Evolutionary conservation across 2,329 filamentous ascomycete species (phyloP), one percentile per base, ranked within the genome.

Genomic region (Claviceps cyperi): DNA sequence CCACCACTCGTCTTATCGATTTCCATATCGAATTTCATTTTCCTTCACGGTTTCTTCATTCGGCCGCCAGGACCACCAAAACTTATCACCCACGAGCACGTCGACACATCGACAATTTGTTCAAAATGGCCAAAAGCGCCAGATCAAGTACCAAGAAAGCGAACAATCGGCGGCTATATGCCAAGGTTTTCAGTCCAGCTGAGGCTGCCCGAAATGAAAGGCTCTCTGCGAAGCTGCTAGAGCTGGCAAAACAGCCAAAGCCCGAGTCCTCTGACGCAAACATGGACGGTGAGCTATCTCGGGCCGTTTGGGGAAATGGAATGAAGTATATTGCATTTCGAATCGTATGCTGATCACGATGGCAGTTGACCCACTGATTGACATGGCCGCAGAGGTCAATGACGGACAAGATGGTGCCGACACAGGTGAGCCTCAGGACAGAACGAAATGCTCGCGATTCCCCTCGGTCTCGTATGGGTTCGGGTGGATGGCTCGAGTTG

Each of bases 151-250:
- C 78, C 57, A 80, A 75, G 60, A 96, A 96, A 73, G 75, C 76
- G 61, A 96, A 96, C 73, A 88, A 89, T 70, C 76, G 78, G 58
- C 83, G 79, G 59, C 76, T 95, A 56, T 90, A 90, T 66, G 74
- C 78, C 56, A 81, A 80, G 56, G 84, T 96, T 56, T 96, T 94
- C 68, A 86, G 84, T 1, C 91, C 91, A 15, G 81, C 82, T 50
- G 87, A 91, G 65, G 72, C 76, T 59, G 89, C 85, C 44, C 80
- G 91, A 58, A 83, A 82, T 49, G 83, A 90, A 67, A 83, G 91
- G 57, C 78, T 96, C 37, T 88, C 87, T 39, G 84, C 86, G 53
- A 95, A 92, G 69, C 74, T 96, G 53, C 74, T 90, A 61, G 88
- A 90, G 64, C 66, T 94, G 58, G 85, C 84, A 45, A 75, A 82